Evolutionary conservation across 2,329 filamentous ascomycete species (phyloP), one percentile per base, ranked within the genome.

Genomic region (Colletotrichum chrysophilum): DNA sequence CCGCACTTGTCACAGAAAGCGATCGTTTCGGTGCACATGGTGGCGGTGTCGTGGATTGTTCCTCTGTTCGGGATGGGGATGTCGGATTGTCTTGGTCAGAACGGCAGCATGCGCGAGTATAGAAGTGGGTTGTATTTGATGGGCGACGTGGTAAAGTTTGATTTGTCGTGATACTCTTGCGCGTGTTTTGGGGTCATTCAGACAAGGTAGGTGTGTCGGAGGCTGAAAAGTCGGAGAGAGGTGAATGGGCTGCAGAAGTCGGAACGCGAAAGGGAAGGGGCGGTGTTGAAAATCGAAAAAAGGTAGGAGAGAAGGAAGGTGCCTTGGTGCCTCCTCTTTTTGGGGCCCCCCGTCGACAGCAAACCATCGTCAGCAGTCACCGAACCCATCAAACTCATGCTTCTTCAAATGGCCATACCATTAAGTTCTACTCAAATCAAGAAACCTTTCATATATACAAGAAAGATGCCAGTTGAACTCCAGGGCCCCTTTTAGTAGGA

Each of bases 21-120:
- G 21, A 76, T 72, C 28, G 55, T 43, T 74, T 79, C 69, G 38
- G 32, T 65, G 58, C 78, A 79, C 78, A 79, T 79, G 4, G 1
- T 21, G 43, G n/a, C n/a, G 43, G 43, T 52, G n/a, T 7, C 43
- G 43, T 13, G 6, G 4, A 24, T 13, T 52, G n/a, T 7, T 52
- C 3, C 28, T 62, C n/a, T 32, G 58, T 62, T 24, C 18, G 30
- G 28, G 24, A 9, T 8, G 13, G 12, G 4, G 30, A 4, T 36
- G 58, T 58, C 28, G 16, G 10, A n/a, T 32, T 52, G 43, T 52
- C 6, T 52, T 21, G 43, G 43, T 4, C 43, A 4, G 43, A 52
- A 21, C 2, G n/a, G 43, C 4, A 13, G n/a, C n/a, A 13, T 52
- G n/a, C n/a, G 43, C 43, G n/a, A 13, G 43, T 52, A 7, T 12